Evolutionary conservation across 345 rosid genomes (phyloP), one percentile per base, ranked within the genome.

Genomic region (Arabis hirsuta): DNA sequence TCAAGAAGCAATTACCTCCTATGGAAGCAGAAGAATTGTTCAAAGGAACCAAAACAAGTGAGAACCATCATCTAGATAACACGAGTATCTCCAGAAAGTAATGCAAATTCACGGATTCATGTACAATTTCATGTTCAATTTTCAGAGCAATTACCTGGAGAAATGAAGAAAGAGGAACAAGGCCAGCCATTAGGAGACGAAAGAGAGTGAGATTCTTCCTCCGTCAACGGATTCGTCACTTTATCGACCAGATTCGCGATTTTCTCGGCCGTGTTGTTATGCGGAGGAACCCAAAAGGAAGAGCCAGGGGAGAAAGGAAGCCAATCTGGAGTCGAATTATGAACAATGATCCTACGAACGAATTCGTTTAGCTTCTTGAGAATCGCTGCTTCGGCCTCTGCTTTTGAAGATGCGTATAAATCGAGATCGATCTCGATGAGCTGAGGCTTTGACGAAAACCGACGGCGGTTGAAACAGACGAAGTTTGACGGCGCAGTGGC

Each of bases 211-310:
- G 76, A 48, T 22, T 85, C 83, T 41, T 81, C 82, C 12, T 81
- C 77, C 10, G 79, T 73, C 67, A 82, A 58, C 42, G 47, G 67
- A 72, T 79, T 67, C 6, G 69, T 38, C 10, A 79, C 72, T 26
- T 59, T 72, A 9, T 75, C 65, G 9, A 82, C 46, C 71, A 77
- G 60, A 58, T 77, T 48, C 0, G 55, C 73, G 16, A 82, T 43
- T 44, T 67, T 67, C 2, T 44, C 65, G 3, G 76, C 62, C 0
- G 82, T 64, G 0, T 44, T 68, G 12, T 65, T 58, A 53, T 22
- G 73, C 0, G 78, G 83, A 0, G 86, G 84, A 62, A 85, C 88
- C 82, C 83, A 81, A 48, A 82, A 84, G 36, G 88, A 84, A 9
- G 81, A 72, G 2, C 84, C 88, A 4, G 84, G 84, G 0, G 81